Conservation (phyloP, 495 filamentous ascomycete species). For the Patellaria atrata region DNA sequence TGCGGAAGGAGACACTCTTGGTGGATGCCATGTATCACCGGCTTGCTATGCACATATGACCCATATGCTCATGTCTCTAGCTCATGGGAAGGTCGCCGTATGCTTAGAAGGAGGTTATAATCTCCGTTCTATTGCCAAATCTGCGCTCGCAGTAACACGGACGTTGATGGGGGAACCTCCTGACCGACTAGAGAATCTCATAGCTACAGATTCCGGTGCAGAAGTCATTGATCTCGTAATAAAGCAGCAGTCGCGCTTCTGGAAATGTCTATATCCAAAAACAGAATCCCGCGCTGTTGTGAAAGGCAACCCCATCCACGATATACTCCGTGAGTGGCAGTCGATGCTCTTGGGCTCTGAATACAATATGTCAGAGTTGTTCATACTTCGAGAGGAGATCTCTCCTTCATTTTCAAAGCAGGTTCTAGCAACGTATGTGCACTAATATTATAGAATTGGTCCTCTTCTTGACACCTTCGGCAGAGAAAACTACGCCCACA, state of each 20-base stretch:
- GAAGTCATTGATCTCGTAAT: constrained; percentile 38
- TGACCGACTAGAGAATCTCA: constrained; percentile 43
- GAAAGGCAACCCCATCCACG: constrained; percentile 39
- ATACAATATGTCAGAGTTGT: constrained; percentile 59
- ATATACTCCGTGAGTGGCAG: constrained; percentile 65
- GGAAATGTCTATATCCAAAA: constrained; percentile 44
- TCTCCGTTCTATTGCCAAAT: constrained; percentile 76
- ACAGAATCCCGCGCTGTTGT: too few relatives aligned
- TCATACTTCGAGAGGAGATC: constrained; percentile 53
- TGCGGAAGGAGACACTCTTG: constrained; percentile 80
- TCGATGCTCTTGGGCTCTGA: constrained; percentile 50
- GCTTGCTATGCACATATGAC: constrained; percentile 96
- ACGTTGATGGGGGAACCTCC: constrained; percentile 94
- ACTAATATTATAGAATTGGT: background rate
- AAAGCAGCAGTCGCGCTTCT: constrained; percentile 40
- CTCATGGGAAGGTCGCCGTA: constrained; percentile 75
- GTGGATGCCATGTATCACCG: constrained; percentile 81
- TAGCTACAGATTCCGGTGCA: constrained; percentile 26
- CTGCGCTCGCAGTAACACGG: constrained; percentile 77
- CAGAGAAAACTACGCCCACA: constrained; percentile 40
- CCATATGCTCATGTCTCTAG: constrained; percentile 95
- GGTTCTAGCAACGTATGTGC: constrained; percentile 63
- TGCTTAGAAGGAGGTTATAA: constrained; percentile 96
- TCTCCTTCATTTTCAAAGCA: constrained; percentile 76
- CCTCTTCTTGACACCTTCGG: background rate